phyloP scores from a whole-genome alignment of 192 early-diverging fungal species.

The Gaertneriomyces sp. region DNA sequence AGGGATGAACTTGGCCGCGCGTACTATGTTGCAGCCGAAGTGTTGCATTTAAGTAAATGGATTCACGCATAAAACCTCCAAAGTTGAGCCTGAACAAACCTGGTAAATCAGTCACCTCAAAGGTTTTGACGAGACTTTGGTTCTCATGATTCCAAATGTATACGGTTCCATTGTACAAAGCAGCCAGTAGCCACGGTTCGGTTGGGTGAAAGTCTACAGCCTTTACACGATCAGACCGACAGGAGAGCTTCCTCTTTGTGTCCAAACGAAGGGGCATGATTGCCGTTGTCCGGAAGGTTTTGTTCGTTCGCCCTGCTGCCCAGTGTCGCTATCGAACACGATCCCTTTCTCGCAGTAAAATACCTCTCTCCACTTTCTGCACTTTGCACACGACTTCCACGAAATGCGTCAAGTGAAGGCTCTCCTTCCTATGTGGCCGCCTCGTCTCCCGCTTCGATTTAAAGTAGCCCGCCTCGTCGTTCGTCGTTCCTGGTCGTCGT shows the following conservation, averaged over 20 bases:
- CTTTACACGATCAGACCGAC: constrained; percentile 90
- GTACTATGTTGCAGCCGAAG: constrained; percentile 62
- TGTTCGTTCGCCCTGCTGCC: too few relatives aligned
- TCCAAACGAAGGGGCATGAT: background rate
- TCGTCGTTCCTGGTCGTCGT: too few relatives aligned
- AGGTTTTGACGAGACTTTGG: constrained; percentile 75
- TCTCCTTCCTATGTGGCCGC: too few relatives aligned
- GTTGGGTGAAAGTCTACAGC: constrained; percentile 97
- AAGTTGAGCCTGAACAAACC: constrained; percentile 44
- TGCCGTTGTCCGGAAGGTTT: too few relatives aligned
- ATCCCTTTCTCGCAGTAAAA: too few relatives aligned
- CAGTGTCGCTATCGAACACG: too few relatives aligned
- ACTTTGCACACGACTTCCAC: too few relatives aligned
- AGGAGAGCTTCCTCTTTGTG: constrained; percentile 55
- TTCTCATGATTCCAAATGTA: constrained; percentile 99
- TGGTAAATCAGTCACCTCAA: constrained; percentile 92
- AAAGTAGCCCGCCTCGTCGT: too few relatives aligned
- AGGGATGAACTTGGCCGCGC: constrained; percentile 94
- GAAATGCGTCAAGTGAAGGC: too few relatives aligned
- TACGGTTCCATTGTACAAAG: constrained; percentile 92
- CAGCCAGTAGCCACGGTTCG: constrained; percentile 96
- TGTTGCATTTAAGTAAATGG: background rate
- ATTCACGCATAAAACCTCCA: background rate
- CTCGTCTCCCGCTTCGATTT: too few relatives aligned
- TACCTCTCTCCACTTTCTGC: too few relatives aligned